Conservation (phyloP, 768 basidiomycete genomes). For the Galerina marginata region DNA sequence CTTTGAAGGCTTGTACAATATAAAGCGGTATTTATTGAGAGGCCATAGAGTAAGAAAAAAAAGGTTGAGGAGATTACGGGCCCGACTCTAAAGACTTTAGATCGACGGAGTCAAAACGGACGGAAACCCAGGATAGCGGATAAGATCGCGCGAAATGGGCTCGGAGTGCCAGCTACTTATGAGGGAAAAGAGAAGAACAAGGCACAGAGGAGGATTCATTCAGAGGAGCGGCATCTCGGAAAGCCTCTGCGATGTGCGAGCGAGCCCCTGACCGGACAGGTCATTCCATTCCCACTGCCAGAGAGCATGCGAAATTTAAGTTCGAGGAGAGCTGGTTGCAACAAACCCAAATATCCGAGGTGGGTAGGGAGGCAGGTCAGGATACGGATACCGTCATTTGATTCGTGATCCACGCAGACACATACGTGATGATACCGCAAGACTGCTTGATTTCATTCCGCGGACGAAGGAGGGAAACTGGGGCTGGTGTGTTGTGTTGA, state of each 20-base stretch:
- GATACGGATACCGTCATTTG: slow-evolving; percentile 21
- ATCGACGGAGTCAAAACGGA: not conserved
- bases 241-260: not conserved
- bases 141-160: too few species aligned
- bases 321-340: not conserved
- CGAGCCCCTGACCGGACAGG: slow-evolving; percentile 2
- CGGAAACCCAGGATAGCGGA: too few species aligned
- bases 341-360: slow-evolving; percentile 11
- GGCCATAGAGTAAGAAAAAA: slow-evolving; percentile 3
- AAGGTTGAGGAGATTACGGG: slow-evolving; percentile 14
- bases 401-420: slow-evolving; percentile 7
- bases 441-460: slow-evolving; percentile 6
- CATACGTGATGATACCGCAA: too few species aligned
- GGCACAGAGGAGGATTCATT: not conserved
- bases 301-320: not conserved
- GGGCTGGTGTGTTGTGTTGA: not conserved
- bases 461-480: not conserved
- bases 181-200: not conserved
- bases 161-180: too few species aligned
- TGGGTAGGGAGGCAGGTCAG: not conserved
- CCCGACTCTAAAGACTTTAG: not conserved
- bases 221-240: not conserved
- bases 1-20: not conserved
- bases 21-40: not conserved
- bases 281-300: slow-evolving; percentile 12